Evolutionary conservation across 352 stramenopile genomes (phyloP).

Genomic region (Pythium volutum): DNA sequence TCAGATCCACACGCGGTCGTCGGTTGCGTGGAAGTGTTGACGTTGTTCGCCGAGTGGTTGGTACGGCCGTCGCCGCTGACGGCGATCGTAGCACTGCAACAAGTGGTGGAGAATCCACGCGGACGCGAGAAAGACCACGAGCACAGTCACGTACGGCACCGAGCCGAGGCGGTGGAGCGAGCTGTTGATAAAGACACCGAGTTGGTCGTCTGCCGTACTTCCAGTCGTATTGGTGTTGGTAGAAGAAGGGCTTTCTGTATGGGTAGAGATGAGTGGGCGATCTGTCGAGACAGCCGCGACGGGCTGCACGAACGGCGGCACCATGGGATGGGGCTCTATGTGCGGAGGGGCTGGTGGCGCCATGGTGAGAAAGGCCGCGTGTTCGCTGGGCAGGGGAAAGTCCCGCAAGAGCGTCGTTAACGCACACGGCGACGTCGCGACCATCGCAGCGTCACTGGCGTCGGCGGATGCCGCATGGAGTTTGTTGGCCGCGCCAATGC

Average conservation of each 20-base stretch:
- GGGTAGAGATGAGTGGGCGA: too few species aligned
- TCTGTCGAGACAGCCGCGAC: not conserved
- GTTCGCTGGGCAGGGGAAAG: slow-evolving; percentile 13
- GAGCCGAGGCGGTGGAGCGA: slow-evolving; percentile 24
- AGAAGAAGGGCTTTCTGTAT: too few species aligned
- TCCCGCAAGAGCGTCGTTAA: not conserved
- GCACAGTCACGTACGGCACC: slow-evolving; percentile 15
- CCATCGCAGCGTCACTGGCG: not conserved
- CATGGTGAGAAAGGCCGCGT: not conserved
- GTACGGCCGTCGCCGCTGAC: slow-evolving; percentile 17
- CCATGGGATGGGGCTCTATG: not conserved
- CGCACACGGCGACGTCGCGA: slow-evolving; percentile 4
- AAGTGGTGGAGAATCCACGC: slow-evolving; percentile 26
- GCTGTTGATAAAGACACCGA: slow-evolving; percentile 5
- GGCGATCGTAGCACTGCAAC: slow-evolving; percentile 24
- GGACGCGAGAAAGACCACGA: slow-evolving; percentile 22
- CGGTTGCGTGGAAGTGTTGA: too few species aligned
- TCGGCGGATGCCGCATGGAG: not conserved
- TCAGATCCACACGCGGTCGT: slow-evolving; percentile 21
- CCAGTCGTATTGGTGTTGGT: too few species aligned
- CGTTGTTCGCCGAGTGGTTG: not conserved
- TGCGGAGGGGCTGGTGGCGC: not conserved
- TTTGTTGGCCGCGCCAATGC: too few species aligned
- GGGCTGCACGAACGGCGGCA: not conserved
- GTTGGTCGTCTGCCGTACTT: too few species aligned